phyloP scores from a whole-genome alignment of 2,329 filamentous ascomycete species.

The Blastomyces emzantsi region DNA sequence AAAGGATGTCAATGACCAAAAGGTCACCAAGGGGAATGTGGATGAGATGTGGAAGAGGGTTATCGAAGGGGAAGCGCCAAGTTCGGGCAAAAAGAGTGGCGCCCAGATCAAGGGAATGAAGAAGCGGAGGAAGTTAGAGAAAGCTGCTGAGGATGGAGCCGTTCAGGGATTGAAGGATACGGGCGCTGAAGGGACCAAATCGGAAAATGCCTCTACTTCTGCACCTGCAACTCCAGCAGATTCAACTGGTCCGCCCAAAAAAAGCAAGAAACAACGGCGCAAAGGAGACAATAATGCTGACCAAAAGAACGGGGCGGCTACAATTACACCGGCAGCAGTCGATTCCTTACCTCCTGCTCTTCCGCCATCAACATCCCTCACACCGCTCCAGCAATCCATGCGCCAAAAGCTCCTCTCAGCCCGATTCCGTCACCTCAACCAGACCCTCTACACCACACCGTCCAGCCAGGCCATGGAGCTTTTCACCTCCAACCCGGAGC shows the following conservation, averaged over 20 bases:
- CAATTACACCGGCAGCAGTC: not conserved
- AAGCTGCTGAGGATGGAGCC: slow-evolving; percentile 14
- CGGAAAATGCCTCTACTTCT: not conserved
- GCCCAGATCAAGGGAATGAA: slow-evolving; percentile 21
- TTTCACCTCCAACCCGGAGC: slow-evolving; percentile 76
- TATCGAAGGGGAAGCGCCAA: slow-evolving; percentile 49
- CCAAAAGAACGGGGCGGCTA: slow-evolving; percentile 19
- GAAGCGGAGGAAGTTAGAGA: slow-evolving; percentile 26
- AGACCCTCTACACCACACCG: slow-evolving; percentile 88
- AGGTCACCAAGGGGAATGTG: slow-evolving; percentile 61
- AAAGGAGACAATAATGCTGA: slow-evolving; percentile 24
- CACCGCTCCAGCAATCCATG: slow-evolving; percentile 89
- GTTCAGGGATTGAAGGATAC: slow-evolving; percentile 20
- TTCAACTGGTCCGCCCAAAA: slow-evolving; percentile 3
- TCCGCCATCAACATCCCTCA: slow-evolving; percentile 54
- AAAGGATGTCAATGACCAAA: slow-evolving; percentile 20
- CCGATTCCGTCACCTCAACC: slow-evolving; percentile 93
- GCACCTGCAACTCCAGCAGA: not conserved
- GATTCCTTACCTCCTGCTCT: slow-evolving; percentile 27
- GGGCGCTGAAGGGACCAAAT: slow-evolving; percentile 15
- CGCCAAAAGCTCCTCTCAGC: slow-evolving; percentile 88
- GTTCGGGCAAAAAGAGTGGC: slow-evolving; percentile 19
- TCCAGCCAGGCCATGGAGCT: slow-evolving; percentile 74
- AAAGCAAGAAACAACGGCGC: slow-evolving; percentile 11
- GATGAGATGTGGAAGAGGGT: slow-evolving; percentile 69